Evolutionary conservation across 1,139 yeast species (phyloP).

Genomic region (Nakaseomyces glabratus): DNA sequence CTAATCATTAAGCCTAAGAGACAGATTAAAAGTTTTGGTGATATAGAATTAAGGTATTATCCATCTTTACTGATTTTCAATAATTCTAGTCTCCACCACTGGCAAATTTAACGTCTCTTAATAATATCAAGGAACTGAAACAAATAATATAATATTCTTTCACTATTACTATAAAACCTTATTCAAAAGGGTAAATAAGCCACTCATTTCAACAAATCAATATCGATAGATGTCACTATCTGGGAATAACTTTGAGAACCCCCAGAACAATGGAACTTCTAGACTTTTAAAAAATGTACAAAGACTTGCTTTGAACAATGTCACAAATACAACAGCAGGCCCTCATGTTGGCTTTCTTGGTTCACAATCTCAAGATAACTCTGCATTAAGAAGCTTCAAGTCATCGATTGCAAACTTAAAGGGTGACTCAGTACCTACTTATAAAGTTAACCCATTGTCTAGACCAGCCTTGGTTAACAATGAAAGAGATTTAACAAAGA

Average conservation of each 20-base stretch:
- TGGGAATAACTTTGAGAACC: constrained; percentile 13
- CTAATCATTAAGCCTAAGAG: no score
- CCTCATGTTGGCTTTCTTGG: neutral
- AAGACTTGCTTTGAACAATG: constrained; percentile 29
- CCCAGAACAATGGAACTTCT: constrained; percentile 21
- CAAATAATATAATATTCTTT: no score
- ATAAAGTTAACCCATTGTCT: constrained; percentile 13
- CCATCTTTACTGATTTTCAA: no score
- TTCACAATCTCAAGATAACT: constrained; percentile 16
- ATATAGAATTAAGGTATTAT: no score
- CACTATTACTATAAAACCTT: no score
- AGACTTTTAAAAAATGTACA: constrained; percentile 24
- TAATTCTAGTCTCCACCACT: no score
- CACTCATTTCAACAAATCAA: no score
- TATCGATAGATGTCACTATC: constrained; percentile 3
- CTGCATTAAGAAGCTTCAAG: constrained; percentile 16
- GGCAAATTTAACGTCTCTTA: no score
- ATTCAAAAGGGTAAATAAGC: no score
- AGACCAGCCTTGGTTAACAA: constrained; percentile 1
- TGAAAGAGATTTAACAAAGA: neutral
- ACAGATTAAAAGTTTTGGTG: no score
- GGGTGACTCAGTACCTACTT: constrained; percentile 16
- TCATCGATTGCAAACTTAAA: constrained; percentile 13
- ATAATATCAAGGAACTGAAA: no score
- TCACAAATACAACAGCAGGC: constrained; percentile 27